Percentiles rank a stretch among this genome's conserved stretches.
Conservation (phyloP, 2,329 filamentous ascomycete species). For the Clonostachys chloroleuca region DNA sequence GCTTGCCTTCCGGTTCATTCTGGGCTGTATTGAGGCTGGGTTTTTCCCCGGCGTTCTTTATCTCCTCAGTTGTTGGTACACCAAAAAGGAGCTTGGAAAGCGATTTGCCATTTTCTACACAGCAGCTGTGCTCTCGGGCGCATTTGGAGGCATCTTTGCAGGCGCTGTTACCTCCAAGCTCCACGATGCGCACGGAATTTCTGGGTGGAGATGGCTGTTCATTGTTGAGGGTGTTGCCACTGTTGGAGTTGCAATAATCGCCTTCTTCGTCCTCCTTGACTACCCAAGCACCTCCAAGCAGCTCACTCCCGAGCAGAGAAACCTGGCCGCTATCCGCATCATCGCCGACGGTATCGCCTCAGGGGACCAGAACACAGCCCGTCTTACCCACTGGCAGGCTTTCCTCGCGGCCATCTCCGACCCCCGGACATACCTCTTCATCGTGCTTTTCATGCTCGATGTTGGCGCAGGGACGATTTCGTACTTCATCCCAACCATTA, state of each 20-base stretch:
- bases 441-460: constrained; percentile 34
- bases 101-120: constrained; percentile 53
- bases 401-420: constrained; percentile 24
- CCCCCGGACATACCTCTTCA: constrained; percentile 37
- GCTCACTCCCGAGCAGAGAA: constrained; percentile 56
- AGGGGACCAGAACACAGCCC: constrained; percentile 13
- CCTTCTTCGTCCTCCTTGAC: constrained; percentile 60
- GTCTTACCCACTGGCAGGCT: constrained; percentile 10
- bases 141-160: constrained; percentile 59
- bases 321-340: constrained; percentile 56
- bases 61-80: constrained; percentile 52
- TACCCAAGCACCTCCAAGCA: constrained; percentile 58
- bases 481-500: constrained; percentile 27
- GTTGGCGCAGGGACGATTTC: constrained; percentile 29
- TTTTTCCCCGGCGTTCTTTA: constrained; percentile 47
- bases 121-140: constrained; percentile 54
- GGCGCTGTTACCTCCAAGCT: constrained; percentile 55
- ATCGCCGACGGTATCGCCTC: constrained; percentile 37
- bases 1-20: constrained; percentile 35
- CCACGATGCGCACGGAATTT: constrained; percentile 46
- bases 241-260: constrained; percentile 43
- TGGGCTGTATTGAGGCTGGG: constrained; percentile 45
- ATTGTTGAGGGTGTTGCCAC: constrained; percentile 61
- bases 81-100: constrained; percentile 45
- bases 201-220: constrained; percentile 64